Conservation (phyloP, 768 basidiomycete genomes). For the Lyophyllum semitale region DNA sequence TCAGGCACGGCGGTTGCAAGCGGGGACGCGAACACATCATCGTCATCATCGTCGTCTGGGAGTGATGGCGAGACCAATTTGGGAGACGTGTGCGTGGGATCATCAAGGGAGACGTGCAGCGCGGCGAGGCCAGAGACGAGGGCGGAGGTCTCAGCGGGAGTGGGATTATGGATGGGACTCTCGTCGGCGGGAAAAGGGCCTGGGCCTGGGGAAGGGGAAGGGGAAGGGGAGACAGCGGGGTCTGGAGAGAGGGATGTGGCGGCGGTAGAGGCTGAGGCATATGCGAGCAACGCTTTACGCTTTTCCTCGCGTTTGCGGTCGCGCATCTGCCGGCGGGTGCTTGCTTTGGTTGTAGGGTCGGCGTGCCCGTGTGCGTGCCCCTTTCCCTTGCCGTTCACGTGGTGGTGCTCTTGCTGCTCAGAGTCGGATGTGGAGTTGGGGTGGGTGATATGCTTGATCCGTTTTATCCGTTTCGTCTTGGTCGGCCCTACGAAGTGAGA, state of each 20-base stretch:
- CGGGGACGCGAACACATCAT: conserved; percentile 40
- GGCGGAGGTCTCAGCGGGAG: background rate
- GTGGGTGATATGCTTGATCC: conserved; percentile 32
- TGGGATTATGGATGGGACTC: background rate
- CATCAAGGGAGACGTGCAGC: conserved; percentile 16
- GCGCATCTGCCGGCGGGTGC: conserved; percentile 44
- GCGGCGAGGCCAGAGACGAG: conserved; percentile 19
- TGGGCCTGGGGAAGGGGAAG: background rate
- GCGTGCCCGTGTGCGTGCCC: conserved; percentile 4
- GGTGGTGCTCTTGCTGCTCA: background rate
- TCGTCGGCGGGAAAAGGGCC: background rate
- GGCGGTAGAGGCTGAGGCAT: conserved; percentile 19
- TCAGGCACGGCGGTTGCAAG: conserved; percentile 22
- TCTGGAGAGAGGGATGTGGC: background rate
- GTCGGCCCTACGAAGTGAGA: conserved; percentile 27
- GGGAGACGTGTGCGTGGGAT: background rate
- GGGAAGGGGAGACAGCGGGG: background rate
- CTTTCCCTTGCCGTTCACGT: background rate
- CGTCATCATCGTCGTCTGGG: conserved; percentile 22
- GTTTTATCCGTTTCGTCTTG: conserved; percentile 42
- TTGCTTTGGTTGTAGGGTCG: conserved; percentile 26
- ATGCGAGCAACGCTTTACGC: conserved; percentile 32
- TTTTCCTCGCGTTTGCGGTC: conserved; percentile 57
- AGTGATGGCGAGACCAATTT: background rate
- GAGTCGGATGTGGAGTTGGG: conserved; percentile 18